Percentiles rank a stretch among this genome's conserved stretches.
These are phyloP conservation scores for Aspergillus sp. DNA, from an alignment of 2,329 filamentous ascomycete genomes.

Conservation along the genomic window DNA sequence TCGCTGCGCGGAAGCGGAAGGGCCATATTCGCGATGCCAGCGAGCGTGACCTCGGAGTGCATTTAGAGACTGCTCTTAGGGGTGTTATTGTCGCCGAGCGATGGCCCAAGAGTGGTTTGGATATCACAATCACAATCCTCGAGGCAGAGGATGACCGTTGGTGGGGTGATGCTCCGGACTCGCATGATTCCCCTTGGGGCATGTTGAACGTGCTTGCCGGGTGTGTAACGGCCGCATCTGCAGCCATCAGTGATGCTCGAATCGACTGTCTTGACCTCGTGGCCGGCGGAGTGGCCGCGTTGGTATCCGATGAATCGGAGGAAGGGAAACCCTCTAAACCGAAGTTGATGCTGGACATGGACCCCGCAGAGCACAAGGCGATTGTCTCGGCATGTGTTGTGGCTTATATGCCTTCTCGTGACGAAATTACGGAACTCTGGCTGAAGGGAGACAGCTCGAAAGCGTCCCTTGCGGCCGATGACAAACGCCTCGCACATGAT, in stretches of 20 bases:
- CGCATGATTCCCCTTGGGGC: slow-evolving; percentile 69
- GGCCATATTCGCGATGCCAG: slow-evolving; percentile 83
- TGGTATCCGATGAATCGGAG: slow-evolving; percentile 53
- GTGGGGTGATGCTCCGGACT: slow-evolving; percentile 57
- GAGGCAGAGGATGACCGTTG: slow-evolving; percentile 85
- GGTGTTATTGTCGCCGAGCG: slow-evolving; percentile 89
- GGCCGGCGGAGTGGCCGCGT: slow-evolving; percentile 81
- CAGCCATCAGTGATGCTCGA: slow-evolving; percentile 88
- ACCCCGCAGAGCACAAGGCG: slow-evolving; percentile 73
- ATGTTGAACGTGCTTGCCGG: slow-evolving; percentile 89
- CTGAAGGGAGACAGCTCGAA: slow-evolving; percentile 69
- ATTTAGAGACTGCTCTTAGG: slow-evolving; percentile 85
- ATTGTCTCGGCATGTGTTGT: slow-evolving; percentile 85
- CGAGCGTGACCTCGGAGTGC: slow-evolving; percentile 86
- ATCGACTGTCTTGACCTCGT: slow-evolving; percentile 95
- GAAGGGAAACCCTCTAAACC: slow-evolving; percentile 22
- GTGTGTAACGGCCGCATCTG: slow-evolving; percentile 90
- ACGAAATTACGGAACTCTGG: slow-evolving; percentile 95
- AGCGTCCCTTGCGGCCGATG: slow-evolving; percentile 26
- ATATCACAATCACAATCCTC: slow-evolving; percentile 87
- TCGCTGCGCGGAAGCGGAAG: slow-evolving; percentile 77
- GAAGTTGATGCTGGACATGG: slow-evolving; percentile 69
- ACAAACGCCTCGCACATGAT: slow-evolving; percentile 46
- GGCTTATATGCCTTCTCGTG: slow-evolving; percentile 79
- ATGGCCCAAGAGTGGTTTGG: slow-evolving; percentile 98